Base-by-base conservation (phyloP, 1,284 basidiomycete genomes). In the Papiliotrema laurentii region DNA sequence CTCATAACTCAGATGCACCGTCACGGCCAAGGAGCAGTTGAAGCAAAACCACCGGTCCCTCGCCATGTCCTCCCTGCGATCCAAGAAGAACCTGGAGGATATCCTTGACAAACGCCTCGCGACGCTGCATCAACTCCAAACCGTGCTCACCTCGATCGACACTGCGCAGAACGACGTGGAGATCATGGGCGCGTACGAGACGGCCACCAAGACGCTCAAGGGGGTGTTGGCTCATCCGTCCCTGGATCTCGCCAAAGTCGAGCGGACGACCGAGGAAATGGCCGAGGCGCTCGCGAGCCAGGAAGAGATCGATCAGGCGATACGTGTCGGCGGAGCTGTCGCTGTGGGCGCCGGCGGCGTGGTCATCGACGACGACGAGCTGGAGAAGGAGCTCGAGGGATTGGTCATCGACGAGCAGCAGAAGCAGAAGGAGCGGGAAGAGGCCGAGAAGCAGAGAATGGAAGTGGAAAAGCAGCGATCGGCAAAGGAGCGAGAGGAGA, bases 81-180 rank as follows among this genome's bases (percentile, higher is more conserved):
- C 84, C 14, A 83, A 84, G 59, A 94, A 90, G 66, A 81, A 82
- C 45, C 76, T 93, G 4, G 84, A 93, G 60, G 86, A 87, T 2
- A 72, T 93, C 1, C 75, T 93, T 24, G 74, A 74, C 24, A 87
- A 89, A 66, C 84, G 91, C 19, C 71, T 90, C 0, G 80, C 76
- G 1, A 83, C 88, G 0, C 75, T 88, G 1, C 81, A 85, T 45
- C 89, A 84, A 35, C 75, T 97, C 11, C 82, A 86, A 51, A 74
- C 79, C 2, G 89, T 92, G 0, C 72, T 96, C 18, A 75, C 89
- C 45, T 82, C 83, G 43, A 87, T 97, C 3, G 90, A 97, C 72
- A 81, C 84, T 16, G 89, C 93, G 19, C 87, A 86, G 38, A 85
- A 85, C 4, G 88, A 97, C 69, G 80, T 92, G 6, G 86, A 92